These are phyloP conservation scores for Castanea sativa DNA, from an alignment of 306 rosid genomes.

Conservation along the genomic window DNA sequence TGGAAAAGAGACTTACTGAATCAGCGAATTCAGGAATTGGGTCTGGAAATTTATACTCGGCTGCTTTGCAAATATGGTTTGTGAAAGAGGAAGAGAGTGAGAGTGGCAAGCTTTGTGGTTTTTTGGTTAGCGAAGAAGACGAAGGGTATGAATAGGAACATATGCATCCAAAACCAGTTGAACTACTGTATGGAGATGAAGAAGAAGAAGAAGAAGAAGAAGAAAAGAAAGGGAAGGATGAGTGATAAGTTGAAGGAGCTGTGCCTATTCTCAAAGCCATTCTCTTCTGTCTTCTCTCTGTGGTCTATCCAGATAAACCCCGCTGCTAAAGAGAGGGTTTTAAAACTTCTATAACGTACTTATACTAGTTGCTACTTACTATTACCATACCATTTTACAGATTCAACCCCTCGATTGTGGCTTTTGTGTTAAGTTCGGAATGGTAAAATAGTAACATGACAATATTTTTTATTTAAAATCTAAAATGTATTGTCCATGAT, in stretches of 20 bases:
- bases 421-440: too few species aligned
- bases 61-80: conserved; percentile 42
- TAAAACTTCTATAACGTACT: too few species aligned
- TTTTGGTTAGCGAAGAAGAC: conserved; percentile 3
- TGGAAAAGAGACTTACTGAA: conserved; percentile 43
- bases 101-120: conserved; percentile 20
- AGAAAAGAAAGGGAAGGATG: background rate
- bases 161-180: conserved; percentile 17
- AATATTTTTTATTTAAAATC: too few species aligned
- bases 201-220: conserved; percentile 13
- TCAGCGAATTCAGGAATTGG: conserved; percentile 91
- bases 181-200: conserved; percentile 18
- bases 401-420: background rate
- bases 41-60: conserved; percentile 90
- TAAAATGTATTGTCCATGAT: too few species aligned
- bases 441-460: too few species aligned
- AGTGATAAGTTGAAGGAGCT: conserved; percentile 15
- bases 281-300: conserved; percentile 1
- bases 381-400: background rate
- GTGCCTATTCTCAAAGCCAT: conserved; percentile 29
- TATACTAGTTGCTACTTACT: too few species aligned
- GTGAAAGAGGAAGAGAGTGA: conserved; percentile 22
- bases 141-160: conserved; percentile 26
- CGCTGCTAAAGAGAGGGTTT: background rate
- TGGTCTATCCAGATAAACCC: background rate